Base-by-base conservation (phyloP, 352 stramenopile species). In the Lagenidium giganteum region DNA sequence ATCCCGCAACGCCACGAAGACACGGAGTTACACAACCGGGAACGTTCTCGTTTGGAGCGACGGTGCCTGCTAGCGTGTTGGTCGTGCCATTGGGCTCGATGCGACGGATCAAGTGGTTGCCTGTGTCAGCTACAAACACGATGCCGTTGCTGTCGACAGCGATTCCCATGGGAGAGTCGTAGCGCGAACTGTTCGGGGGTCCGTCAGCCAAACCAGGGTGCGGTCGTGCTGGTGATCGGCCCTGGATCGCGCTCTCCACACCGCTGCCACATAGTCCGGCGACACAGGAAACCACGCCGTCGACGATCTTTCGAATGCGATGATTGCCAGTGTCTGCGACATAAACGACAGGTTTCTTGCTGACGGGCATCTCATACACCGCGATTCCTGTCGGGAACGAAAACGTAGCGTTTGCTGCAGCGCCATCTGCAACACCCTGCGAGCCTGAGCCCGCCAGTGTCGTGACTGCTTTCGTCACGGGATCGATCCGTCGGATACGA, bases 91-190 rank as follows among this genome's bases (percentile, higher is more conserved):
- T 53, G 1, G 45, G 24, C 42, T 75, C 70, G 27, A 98, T 77
- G 16, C 69, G 63, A 8, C 96, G 72, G 23, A 99, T 79, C 3
- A 97, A 56, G 51, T 98, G 87, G 51, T 99, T 99, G 26, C 96
- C 92, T 7, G 90, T 98, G 52, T 99, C 96, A 0, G 95, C 94
- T 3, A 98, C 93, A 36, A 96, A 97, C 8, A 98, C 70, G 36
- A 85, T 38, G 21, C 92, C 92, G 25, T 81, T 60, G 16, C 61
- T 39, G 54, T 84, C 79, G 1, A 93, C 73, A 6, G 74, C 72
- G 3, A 98, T 72, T 17, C 95, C 93, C 57, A 86, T 88, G 1
- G 95, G 96, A 11, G 74, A 87, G 57, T 98, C 86, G 42, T 98
- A 98, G 20, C 89, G 70, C 2, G 95, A 75, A 14, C 75, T 70